Percentiles rank a stretch among this genome's conserved stretches.
Conservation (phyloP, 495 filamentous ascomycete species). For the Glarea lozoyensis region DNA sequence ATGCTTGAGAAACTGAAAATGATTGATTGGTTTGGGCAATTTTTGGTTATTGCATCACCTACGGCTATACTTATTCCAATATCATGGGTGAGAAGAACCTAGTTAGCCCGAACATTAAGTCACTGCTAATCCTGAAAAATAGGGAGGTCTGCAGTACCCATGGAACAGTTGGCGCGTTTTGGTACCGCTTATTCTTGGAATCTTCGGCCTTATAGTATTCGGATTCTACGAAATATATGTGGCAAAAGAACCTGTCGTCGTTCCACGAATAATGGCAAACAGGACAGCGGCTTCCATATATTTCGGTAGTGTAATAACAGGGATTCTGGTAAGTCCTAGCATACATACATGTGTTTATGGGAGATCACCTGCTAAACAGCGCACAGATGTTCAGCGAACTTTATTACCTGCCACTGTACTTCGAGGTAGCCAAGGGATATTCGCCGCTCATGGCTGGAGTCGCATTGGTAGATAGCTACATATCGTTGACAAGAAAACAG, state of each 20-base stretch:
- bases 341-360: no score
- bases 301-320: slow-evolving; percentile 41
- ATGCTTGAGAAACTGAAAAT: slow-evolving; percentile 33
- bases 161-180: slow-evolving; percentile 47
- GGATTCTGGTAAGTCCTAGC: slow-evolving; percentile 31
- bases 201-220: slow-evolving; percentile 29
- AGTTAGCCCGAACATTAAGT: no score
- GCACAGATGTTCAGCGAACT: no score
- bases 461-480: no score
- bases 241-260: slow-evolving; percentile 35
- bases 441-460: slow-evolving; percentile 48
- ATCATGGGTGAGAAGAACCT: no score
- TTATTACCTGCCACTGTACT: slow-evolving; percentile 62
- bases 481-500: no score
- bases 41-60: slow-evolving; percentile 40
- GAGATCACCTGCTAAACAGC: no score
- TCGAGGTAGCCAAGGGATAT: slow-evolving; percentile 50
- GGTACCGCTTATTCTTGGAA: slow-evolving; percentile 46
- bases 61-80: slow-evolving; percentile 42
- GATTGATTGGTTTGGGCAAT: slow-evolving; percentile 52
- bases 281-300: slow-evolving; percentile 28
- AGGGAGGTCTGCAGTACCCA: slow-evolving; percentile 38
- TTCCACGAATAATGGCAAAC: slow-evolving; percentile 28
- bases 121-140: no score
- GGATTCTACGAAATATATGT: slow-evolving; percentile 38